These are phyloP conservation scores for Chaetomium globosum DNA, from an alignment of 2,329 filamentous ascomycete genomes.

Conservation along the genomic window DNA sequence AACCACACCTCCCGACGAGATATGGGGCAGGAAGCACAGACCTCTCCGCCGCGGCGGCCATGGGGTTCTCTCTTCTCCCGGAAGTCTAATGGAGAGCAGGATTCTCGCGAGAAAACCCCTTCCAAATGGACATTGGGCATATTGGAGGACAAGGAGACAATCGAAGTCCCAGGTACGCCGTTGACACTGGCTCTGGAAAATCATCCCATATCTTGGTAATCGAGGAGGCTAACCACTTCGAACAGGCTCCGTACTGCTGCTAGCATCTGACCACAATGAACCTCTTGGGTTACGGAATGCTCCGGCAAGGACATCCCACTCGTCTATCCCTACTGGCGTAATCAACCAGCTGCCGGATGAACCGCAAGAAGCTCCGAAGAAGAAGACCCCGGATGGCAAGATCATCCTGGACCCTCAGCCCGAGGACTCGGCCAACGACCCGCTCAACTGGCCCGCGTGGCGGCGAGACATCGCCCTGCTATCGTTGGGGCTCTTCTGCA, in stretches of 20 bases:
- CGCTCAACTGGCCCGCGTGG: slow-evolving; percentile 86
- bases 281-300: slow-evolving; percentile 62
- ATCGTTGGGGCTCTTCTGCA: slow-evolving; percentile 86
- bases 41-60: slow-evolving; percentile 19
- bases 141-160: slow-evolving; percentile 75
- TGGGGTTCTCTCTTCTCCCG: slow-evolving; percentile 28
- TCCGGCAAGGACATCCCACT: slow-evolving; percentile 60
- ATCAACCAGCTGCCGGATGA: slow-evolving; percentile 42
- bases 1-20: neutral
- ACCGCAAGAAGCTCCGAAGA: slow-evolving; percentile 54
- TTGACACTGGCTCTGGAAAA: neutral
- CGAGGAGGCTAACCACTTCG: slow-evolving; percentile 18
- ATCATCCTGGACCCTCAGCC: slow-evolving; percentile 92
- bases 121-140: slow-evolving; percentile 72
- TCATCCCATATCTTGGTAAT: no score
- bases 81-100: slow-evolving; percentile 10
- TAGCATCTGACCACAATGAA: slow-evolving; percentile 59
- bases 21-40: slow-evolving; percentile 18
- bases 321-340: slow-evolving; percentile 56
- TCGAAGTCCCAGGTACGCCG: slow-evolving; percentile 78
- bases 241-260: slow-evolving; percentile 60
- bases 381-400: slow-evolving; percentile 76
- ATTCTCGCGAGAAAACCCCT: slow-evolving; percentile 16
- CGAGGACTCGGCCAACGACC: slow-evolving; percentile 86
- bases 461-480: slow-evolving; percentile 77